These are phyloP conservation scores for Astraeus odoratus DNA, from an alignment of 768 basidiomycete genomes.

Conservation along the genomic window DNA sequence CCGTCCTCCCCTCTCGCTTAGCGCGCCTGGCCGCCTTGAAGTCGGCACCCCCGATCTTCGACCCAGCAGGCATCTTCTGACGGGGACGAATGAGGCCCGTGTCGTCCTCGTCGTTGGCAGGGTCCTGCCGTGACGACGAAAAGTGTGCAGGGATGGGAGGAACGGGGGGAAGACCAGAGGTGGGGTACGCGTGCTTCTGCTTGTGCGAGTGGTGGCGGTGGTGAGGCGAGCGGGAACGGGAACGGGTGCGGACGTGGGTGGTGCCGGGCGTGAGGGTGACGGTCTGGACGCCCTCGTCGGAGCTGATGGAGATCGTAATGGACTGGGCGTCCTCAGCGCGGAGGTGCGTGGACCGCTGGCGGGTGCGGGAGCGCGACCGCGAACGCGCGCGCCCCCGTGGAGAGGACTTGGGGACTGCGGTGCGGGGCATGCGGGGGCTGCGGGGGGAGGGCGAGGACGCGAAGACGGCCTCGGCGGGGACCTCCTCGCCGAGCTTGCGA, in stretches of 20 bases:
- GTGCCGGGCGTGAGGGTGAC: constrained; percentile 13
- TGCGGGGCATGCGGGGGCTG: neutral
- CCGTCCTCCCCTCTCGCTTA: constrained; percentile 18
- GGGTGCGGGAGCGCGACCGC: constrained; percentile 1
- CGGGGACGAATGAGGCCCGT: constrained; percentile 18
- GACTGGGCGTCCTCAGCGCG: constrained; percentile 16
- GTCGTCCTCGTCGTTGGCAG: constrained; percentile 2
- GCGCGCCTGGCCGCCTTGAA: constrained; percentile 24
- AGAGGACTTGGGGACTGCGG: constrained; percentile 7
- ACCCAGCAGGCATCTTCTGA: constrained; percentile 16
- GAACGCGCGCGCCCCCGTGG: neutral
- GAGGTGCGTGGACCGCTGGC: constrained; percentile 1
- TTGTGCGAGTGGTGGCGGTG: constrained; percentile 6
- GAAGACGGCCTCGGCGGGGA: constrained; percentile 58
- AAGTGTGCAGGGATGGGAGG: constrained; percentile 17
- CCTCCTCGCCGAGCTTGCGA: constrained; percentile 54
- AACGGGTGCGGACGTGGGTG: constrained; percentile 13
- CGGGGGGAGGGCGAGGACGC: constrained; percentile 40
- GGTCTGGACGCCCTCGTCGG: constrained; percentile 20
- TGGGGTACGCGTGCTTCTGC: constrained; percentile 10
- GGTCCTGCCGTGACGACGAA: neutral
- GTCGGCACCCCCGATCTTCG: constrained; percentile 20
- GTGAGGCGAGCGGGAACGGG: constrained; percentile 7
- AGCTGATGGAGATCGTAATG: constrained; percentile 21
- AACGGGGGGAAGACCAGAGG: constrained; percentile 21